Conservation (phyloP, 139 green algal species). For the Trebouxia sp. region DNA sequence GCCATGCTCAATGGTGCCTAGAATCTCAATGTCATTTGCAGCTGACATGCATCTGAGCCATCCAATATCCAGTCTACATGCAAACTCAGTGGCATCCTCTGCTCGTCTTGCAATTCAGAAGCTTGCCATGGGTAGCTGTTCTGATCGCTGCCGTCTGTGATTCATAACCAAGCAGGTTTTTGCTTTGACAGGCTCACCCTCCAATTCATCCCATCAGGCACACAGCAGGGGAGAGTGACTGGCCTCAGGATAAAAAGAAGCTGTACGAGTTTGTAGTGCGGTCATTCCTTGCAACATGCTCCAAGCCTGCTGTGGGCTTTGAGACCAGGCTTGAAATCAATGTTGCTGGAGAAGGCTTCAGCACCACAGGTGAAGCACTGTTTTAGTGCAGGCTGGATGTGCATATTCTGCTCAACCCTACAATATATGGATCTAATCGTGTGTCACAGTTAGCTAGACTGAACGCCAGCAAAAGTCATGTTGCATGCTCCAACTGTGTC, state of each 20-base stretch:
- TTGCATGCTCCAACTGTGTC: too few relatives aligned
- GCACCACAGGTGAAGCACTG: conserved; percentile 30
- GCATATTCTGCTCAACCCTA: background rate
- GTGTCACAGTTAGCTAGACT: background rate
- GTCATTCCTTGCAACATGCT: conserved; percentile 93
- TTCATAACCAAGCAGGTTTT: too few relatives aligned
- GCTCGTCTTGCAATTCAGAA: too few relatives aligned
- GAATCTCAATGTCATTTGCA: too few relatives aligned
- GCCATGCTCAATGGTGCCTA: too few relatives aligned
- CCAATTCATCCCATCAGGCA: conserved; percentile 92
- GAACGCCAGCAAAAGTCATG: too few relatives aligned
- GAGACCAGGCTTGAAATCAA: conserved; percentile 82
- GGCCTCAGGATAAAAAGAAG: conserved; percentile 67
- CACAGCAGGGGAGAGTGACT: conserved; percentile 38
- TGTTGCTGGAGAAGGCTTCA: conserved; percentile 75
- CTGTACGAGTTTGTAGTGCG: conserved; percentile 97
- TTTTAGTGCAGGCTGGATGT: background rate
- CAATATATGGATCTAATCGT: background rate
- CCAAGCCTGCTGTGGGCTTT: conserved; percentile 82
- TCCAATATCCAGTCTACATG: too few relatives aligned
- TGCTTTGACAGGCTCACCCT: conserved; percentile 62
- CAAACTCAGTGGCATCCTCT: too few relatives aligned
- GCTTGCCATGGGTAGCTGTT: too few relatives aligned
- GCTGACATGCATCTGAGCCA: too few relatives aligned
- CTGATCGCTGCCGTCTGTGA: too few relatives aligned